A percentile compares a stretch with the other conserved stretches of the same genome.
These are phyloP conservation scores for Miamiensis avidus DNA, from an alignment of 169 alveolate genomes.

Conservation along the genomic window DNA sequence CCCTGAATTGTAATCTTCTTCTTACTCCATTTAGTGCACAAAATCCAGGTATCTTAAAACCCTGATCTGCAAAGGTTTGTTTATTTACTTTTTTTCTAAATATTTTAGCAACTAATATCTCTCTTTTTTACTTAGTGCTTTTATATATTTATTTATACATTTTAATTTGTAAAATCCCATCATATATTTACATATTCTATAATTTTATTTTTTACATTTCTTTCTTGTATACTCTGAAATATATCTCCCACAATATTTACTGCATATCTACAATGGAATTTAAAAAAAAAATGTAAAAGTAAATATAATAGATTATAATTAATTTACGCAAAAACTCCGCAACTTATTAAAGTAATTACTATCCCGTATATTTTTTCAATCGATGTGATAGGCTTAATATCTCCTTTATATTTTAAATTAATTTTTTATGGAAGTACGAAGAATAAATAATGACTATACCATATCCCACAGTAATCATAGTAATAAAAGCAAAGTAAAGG, in stretches of 20 bases:
- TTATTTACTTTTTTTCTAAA: not conserved
- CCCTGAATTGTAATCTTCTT: not conserved
- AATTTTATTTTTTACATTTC: not conserved
- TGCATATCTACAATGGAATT: not conserved
- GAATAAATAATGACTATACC: not conserved
- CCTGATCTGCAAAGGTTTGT: too few species aligned
- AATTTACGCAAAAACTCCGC: not conserved
- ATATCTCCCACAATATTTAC: not conserved
- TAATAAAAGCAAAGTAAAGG: not conserved
- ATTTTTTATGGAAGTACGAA: not conserved
- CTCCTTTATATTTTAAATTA: not conserved
- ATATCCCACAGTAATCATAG: not conserved
- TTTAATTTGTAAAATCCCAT: too few species aligned
- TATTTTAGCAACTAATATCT: not conserved
- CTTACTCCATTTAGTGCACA: not conserved
- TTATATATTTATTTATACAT: too few species aligned
- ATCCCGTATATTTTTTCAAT: not conserved
- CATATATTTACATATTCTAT: too few species aligned
- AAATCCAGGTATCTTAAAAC: not conserved
- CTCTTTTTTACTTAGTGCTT: not conserved
- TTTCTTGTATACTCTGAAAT: not conserved
- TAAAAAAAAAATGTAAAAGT: not conserved
- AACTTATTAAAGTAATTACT: not conserved
- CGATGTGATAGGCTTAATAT: not conserved
- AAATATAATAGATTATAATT: too few species aligned